Evolutionary conservation across 768 basidiomycete genomes (phyloP).

Genomic region (Calvatia gigantea): DNA sequence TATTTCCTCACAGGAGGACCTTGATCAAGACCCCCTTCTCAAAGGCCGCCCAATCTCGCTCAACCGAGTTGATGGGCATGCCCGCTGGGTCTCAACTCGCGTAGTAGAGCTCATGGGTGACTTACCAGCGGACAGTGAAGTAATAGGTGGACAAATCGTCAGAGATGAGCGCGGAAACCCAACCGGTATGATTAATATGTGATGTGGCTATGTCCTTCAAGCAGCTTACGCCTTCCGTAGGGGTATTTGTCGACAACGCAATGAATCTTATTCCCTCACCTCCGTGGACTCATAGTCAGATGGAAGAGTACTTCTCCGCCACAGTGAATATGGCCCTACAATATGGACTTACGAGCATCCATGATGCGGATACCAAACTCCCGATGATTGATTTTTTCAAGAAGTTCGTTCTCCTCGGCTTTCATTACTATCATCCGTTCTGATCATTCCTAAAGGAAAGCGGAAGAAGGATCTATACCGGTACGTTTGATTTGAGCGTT

Average conservation of each 20-base stretch:
- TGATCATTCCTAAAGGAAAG: constrained; percentile 45
- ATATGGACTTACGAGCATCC: constrained; percentile 81
- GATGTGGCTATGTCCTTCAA: background rate
- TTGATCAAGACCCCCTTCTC: constrained; percentile 68
- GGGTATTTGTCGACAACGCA: constrained; percentile 86
- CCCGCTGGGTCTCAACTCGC: constrained; percentile 78
- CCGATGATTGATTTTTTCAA: constrained; percentile 60
- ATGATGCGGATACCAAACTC: constrained; percentile 66
- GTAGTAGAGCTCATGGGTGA: constrained; percentile 62
- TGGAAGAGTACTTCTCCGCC: constrained; percentile 55
- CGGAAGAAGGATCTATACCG: constrained; percentile 64
- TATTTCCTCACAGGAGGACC: constrained; percentile 49
- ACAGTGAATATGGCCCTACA: constrained; percentile 68
- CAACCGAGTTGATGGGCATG: constrained; percentile 78
- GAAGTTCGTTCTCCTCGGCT: constrained; percentile 36
- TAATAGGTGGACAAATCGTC: constrained; percentile 76
- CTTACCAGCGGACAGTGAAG: constrained; percentile 45
- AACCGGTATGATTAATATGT: constrained; percentile 45
- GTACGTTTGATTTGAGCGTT: constrained; percentile 34
- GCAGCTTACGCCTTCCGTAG: constrained; percentile 25
- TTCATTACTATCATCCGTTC: background rate
- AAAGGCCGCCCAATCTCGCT: constrained; percentile 70
- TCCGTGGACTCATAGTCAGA: constrained; percentile 54
- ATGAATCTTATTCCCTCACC: constrained; percentile 74
- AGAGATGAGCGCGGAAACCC: constrained; percentile 60